Conservation (phyloP, 2,329 filamentous ascomycete genomes). For the Diaporthe vexans region DNA sequence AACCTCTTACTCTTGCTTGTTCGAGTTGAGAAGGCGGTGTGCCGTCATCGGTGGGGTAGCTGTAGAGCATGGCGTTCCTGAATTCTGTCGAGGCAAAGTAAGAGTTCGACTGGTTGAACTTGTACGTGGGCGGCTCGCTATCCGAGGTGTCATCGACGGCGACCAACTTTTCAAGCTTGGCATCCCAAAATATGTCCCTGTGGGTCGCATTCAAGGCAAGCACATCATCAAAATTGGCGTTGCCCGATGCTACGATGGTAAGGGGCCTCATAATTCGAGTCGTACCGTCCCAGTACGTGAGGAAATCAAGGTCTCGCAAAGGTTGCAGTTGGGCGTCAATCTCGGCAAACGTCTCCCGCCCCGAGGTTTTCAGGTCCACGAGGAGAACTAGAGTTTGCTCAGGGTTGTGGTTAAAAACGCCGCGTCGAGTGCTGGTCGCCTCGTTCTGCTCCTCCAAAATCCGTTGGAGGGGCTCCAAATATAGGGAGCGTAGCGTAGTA, state of each 20-base stretch:
- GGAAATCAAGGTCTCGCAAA: conserved; percentile 24
- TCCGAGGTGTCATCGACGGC: not conserved
- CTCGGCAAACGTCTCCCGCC: conserved; percentile 3
- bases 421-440: conserved; percentile 3
- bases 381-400: conserved; percentile 23
- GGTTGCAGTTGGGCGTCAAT: conserved; percentile 3
- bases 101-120: conserved; percentile 28
- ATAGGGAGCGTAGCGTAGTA: conserved; percentile 10
- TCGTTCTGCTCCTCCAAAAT: conserved; percentile 8
- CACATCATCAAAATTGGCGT: conserved; percentile 16
- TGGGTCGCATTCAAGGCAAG: conserved; percentile 23
- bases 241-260: conserved; percentile 23
- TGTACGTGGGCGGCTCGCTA: conserved; percentile 1
- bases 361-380: conserved; percentile 29
- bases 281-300: conserved; percentile 22
- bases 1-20: conserved; percentile 17
- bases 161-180: not conserved
- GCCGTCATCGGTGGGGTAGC: not conserved
- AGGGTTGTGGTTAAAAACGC: conserved; percentile 7
- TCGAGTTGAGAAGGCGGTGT: not conserved
- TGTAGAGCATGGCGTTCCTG: conserved; percentile 7
- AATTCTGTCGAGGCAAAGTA: conserved; percentile 27
- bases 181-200: conserved; percentile 29
- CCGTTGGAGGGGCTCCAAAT: conserved; percentile 14
- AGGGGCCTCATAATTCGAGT: conserved; percentile 13